A percentile compares a stretch with the other conserved stretches of the same genome.
Conservation (phyloP, 2,329 filamentous ascomycete genomes). For the Sporothrix protearum region DNA sequence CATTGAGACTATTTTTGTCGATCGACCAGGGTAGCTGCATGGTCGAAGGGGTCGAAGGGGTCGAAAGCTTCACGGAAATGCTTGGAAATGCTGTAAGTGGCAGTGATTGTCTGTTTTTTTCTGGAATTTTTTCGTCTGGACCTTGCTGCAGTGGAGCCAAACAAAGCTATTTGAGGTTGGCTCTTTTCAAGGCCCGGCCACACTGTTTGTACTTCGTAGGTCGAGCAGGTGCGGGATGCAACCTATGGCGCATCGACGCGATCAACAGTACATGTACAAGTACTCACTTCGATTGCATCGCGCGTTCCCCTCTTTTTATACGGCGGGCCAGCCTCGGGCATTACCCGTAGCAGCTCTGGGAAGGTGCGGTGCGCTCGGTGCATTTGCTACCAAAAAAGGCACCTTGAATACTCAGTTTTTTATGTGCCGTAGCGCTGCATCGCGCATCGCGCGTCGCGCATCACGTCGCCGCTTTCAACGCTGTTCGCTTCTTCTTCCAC, state of each 20-base stretch:
- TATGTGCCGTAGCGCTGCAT: neutral
- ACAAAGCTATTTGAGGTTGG: neutral
- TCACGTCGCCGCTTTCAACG: neutral
- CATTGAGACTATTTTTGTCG: slow-evolving; percentile 10
- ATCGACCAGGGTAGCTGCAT: slow-evolving; percentile 14
- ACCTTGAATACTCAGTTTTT: no score
- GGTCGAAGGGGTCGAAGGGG: neutral
- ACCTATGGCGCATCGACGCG: neutral
- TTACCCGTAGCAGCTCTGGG: neutral
- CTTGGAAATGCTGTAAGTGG: neutral
- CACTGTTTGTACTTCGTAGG: neutral
- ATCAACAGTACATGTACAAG: no score
- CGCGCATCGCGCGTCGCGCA: neutral
- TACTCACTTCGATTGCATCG: neutral
- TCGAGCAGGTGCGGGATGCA: neutral
- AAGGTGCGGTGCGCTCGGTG: no score
- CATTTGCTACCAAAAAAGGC: no score
- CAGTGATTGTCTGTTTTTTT: neutral
- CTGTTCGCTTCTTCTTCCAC: neutral
- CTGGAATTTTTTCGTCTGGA: neutral
- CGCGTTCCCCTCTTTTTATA: neutral
- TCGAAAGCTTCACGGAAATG: slow-evolving; percentile 2
- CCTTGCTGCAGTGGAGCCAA: neutral
- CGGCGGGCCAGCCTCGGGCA: neutral
- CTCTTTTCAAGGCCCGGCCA: neutral